phyloP scores from a whole-genome alignment of 805 yeast genomes.

The Hanseniaspora pseudoguilliermondii region DNA sequence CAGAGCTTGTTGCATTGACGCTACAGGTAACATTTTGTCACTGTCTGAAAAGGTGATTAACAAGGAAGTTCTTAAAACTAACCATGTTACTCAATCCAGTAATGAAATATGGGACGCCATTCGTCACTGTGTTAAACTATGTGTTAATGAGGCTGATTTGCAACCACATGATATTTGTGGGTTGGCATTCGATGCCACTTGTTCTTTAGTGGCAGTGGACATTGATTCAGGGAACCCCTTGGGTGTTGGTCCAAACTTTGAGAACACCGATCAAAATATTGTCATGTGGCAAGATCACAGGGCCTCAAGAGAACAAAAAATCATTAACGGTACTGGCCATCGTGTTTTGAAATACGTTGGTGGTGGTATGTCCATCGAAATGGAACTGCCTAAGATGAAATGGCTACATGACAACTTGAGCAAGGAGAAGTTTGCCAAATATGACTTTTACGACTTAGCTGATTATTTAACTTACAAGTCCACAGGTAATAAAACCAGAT shows the following conservation, averaged over 20 bases:
- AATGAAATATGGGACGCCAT: conserved; percentile 85
- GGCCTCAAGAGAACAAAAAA: conserved; percentile 67
- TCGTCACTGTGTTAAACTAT: conserved; percentile 66
- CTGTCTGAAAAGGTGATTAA: conserved; percentile 68
- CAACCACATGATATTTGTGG: conserved; percentile 61
- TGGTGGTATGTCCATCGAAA: conserved; percentile 93
- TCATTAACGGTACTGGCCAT: conserved; percentile 69
- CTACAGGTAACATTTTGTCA: conserved; percentile 66
- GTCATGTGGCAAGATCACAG: conserved; percentile 98
- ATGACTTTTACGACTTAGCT: conserved; percentile 83
- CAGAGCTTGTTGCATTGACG: conserved; percentile 81
- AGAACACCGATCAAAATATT: conserved; percentile 61
- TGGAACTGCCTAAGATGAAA: conserved; percentile 94
- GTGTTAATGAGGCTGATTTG: conserved; percentile 61
- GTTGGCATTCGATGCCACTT: conserved; percentile 94
- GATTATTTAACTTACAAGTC: conserved; percentile 88
- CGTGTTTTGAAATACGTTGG: conserved; percentile 83
- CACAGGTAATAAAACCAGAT: conserved; percentile 74
- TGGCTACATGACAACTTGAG: conserved; percentile 88
- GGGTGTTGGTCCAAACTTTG: conserved; percentile 86
- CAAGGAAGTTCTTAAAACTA: conserved; percentile 60
- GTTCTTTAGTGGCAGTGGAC: conserved; percentile 75
- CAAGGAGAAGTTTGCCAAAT: conserved; percentile 38
- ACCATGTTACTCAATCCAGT: conserved; percentile 72
- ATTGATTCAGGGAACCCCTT: conserved; percentile 56